Conservation (phyloP, 2,329 filamentous ascomycete genomes). For the Falciphora oryzae region DNA sequence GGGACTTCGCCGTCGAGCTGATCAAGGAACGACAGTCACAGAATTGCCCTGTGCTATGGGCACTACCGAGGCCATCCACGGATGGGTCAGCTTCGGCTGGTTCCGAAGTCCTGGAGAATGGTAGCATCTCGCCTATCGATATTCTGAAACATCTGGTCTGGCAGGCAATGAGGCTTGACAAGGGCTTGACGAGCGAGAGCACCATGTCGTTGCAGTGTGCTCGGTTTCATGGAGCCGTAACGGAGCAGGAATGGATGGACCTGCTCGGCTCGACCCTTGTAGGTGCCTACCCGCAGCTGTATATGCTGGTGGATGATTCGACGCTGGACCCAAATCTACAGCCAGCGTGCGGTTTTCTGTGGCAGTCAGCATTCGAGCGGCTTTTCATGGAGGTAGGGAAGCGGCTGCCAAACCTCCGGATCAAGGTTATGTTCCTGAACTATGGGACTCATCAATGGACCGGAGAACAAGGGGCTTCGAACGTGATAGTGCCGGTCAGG, state of each 20-base stretch:
- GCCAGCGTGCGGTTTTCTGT: neutral
- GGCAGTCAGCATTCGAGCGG: constrained; percentile 2
- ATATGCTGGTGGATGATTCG: neutral
- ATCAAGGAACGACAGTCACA: neutral
- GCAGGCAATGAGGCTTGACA: neutral
- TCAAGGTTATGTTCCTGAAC: constrained; percentile 4
- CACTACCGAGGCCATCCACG: neutral
- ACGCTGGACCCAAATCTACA: neutral
- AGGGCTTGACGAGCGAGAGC: neutral
- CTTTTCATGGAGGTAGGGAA: neutral
- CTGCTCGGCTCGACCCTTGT: constrained; percentile 4
- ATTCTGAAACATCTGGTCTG: neutral
- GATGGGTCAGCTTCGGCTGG: neutral
- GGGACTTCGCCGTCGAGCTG: neutral
- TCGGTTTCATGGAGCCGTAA: constrained; percentile 2
- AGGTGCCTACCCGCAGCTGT: neutral
- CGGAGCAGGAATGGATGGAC: constrained; percentile 3
- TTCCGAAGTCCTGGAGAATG: neutral
- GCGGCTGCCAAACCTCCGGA: neutral
- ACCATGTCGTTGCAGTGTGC: neutral
- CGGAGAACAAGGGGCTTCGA: neutral
- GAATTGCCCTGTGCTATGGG: neutral
- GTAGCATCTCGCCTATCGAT: neutral
- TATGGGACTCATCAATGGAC: neutral
- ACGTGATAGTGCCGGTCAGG: neutral